Evolutionary conservation across 2,329 filamentous ascomycete genomes (phyloP).

Genomic region (Sporothrix humicola): DNA sequence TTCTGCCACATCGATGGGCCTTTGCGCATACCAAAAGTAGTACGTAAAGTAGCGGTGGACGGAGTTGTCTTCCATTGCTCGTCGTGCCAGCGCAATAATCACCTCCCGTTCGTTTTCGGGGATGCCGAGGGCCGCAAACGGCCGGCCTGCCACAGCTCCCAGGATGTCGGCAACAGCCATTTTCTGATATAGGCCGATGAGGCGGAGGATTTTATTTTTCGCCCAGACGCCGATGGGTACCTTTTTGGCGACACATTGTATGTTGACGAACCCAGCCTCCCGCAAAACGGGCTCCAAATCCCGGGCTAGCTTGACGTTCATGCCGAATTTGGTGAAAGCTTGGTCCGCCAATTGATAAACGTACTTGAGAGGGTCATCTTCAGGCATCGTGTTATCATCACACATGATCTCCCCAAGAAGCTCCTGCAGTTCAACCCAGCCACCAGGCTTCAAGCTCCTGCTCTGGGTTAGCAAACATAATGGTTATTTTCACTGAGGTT

Average conservation of each 20-base stretch:
- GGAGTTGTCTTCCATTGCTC: conserved; percentile 46
- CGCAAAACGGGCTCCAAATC: conserved; percentile 48
- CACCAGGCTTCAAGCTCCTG: conserved; percentile 52
- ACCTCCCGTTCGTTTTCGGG: conserved; percentile 42
- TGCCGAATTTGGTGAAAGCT: conserved; percentile 47
- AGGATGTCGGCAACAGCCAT: conserved; percentile 48
- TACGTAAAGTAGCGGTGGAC: conserved; percentile 51
- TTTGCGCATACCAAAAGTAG: conserved; percentile 51
- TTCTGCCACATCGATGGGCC: conserved; percentile 37
- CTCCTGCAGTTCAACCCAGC: conserved; percentile 58
- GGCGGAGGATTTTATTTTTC: conserved; percentile 47
- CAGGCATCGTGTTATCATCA: conserved; percentile 51
- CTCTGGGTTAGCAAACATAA: not conserved
- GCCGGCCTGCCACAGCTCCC: conserved; percentile 51
- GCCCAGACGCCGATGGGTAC: conserved; percentile 55
- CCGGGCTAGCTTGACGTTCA: conserved; percentile 44
- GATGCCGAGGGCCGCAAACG: conserved; percentile 47
- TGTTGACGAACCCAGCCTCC: conserved; percentile 51
- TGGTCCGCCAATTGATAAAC: conserved; percentile 42
- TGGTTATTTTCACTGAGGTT: not conserved
- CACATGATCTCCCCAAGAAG: conserved; percentile 49
- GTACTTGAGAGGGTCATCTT: conserved; percentile 48
- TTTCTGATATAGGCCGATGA: conserved; percentile 51
- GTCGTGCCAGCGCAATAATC: conserved; percentile 43
- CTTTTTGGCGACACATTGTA: conserved; percentile 50